Evolutionary conservation across 495 filamentous ascomycete species (phyloP).

Genomic region (Neurospora terricola): DNA sequence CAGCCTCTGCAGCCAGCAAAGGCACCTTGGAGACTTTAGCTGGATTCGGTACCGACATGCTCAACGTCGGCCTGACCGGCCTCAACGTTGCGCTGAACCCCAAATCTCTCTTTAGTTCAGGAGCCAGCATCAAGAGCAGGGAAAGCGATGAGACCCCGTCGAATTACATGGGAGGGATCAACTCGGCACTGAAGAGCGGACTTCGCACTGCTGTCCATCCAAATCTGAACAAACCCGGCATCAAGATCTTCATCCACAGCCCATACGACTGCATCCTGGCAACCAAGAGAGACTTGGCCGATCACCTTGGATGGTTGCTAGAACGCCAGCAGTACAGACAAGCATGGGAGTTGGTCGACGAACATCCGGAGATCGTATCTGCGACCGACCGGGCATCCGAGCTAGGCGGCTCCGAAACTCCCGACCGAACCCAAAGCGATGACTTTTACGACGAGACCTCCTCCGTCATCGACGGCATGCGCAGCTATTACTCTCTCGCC

Average conservation of each 20-base stretch:
- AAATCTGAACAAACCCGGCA: conserved; percentile 49
- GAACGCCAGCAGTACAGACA: conserved; percentile 68
- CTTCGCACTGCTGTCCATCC: conserved; percentile 30
- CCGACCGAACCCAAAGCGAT: conserved; percentile 40
- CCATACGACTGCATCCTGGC: conserved; percentile 90
- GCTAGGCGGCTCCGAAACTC: conserved; percentile 18
- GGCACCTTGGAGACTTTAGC: conserved; percentile 58
- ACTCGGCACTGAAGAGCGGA: conserved; percentile 11
- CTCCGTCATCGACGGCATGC: conserved; percentile 47
- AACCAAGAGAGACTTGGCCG: conserved; percentile 70
- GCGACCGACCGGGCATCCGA: conserved; percentile 20
- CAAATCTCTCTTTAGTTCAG: conserved; percentile 72
- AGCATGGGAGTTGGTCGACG: conserved; percentile 79
- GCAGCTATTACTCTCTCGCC: conserved; percentile 49
- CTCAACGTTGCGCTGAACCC: conserved; percentile 82
- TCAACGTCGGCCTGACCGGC: conserved; percentile 46
- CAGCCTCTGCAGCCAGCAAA: conserved; percentile 52
- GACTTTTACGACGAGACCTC: conserved; percentile 75
- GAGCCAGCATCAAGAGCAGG: conserved; percentile 69
- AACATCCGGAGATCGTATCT: conserved; percentile 65
- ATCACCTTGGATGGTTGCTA: conserved; percentile 78
- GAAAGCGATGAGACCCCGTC: conserved; percentile 42
- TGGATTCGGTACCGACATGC: conserved; percentile 49
- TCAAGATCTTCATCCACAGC: conserved; percentile 92
- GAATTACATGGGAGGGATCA: conserved; percentile 1